Conservation (phyloP, 148 eudicot genomes). For the Rhododendron henanense region DNA sequence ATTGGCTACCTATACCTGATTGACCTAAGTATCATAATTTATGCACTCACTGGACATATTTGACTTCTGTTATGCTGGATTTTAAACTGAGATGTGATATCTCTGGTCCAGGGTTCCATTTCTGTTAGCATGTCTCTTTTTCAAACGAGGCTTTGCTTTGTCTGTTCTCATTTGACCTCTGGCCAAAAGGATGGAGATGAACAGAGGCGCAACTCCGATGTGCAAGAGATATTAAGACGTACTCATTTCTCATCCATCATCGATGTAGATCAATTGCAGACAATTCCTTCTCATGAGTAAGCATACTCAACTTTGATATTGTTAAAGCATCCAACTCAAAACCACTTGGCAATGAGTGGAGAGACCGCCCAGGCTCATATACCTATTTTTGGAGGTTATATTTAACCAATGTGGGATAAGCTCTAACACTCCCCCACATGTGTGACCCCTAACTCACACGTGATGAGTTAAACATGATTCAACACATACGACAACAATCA, state of each 20-base stretch:
- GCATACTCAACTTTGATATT: conserved; percentile 15
- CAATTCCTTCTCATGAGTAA: conserved; percentile 91
- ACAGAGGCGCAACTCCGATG: conserved; percentile 74
- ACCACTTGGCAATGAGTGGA: too few species aligned
- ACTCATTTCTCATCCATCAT: conserved; percentile 66
- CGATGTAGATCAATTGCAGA: conserved; percentile 55
- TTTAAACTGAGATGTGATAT: conserved; percentile 4
- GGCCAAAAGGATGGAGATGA: conserved; percentile 81
- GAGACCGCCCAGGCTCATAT: too few species aligned
- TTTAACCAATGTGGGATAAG: too few species aligned
- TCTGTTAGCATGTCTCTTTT: conserved; percentile 87
- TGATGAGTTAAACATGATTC: too few species aligned
- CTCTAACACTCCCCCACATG: too few species aligned
- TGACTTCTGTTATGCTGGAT: neutral
- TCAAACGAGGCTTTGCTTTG: conserved; percentile 80
- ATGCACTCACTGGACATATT: neutral
- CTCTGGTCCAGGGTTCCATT: conserved; percentile 67
- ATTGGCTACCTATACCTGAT: neutral
- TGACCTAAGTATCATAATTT: neutral
- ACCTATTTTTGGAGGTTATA: too few species aligned
- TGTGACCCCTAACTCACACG: too few species aligned
- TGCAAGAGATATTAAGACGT: conserved; percentile 66
- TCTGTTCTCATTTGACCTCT: conserved; percentile 87
- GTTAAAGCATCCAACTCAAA: too few species aligned
- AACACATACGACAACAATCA: too few species aligned